A percentile compares a stretch with the other conserved stretches of the same genome.
phyloP scores from a whole-genome alignment of 1,284 basidiomycete genomes.

The Puccinia hordei region DNA sequence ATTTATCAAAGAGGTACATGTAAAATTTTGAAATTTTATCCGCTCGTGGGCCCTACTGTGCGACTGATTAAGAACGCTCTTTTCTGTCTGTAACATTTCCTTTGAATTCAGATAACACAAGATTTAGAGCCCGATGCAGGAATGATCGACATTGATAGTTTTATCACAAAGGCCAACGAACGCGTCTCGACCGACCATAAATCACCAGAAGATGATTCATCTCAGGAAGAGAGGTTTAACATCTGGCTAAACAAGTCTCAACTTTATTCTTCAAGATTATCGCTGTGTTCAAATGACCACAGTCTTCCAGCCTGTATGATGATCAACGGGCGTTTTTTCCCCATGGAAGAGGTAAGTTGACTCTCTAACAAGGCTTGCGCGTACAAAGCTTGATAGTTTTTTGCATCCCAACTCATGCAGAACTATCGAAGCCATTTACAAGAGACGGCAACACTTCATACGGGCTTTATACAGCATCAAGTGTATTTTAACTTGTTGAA shows the following conservation, averaged over 20 bases:
- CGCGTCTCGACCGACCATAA: neutral
- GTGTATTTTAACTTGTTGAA: conserved; percentile 69
- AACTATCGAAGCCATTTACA: conserved; percentile 67
- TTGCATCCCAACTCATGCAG: conserved; percentile 60
- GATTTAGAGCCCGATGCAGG: conserved; percentile 23
- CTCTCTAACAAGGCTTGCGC: neutral
- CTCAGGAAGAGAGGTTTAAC: conserved; percentile 2
- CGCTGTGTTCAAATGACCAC: conserved; percentile 37
- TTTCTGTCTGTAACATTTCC: neutral
- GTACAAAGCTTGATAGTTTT: neutral
- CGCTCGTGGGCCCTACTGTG: neutral
- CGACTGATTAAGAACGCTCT: too few species aligned
- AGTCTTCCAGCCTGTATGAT: conserved; percentile 64
- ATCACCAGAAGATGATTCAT: neutral
- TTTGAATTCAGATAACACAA: conserved; percentile 14
- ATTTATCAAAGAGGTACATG: conserved; percentile 40
- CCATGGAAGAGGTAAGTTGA: conserved; percentile 73
- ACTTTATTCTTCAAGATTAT: conserved; percentile 34
- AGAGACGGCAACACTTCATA: conserved; percentile 69
- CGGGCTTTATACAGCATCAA: conserved; percentile 74
- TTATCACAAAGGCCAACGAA: conserved; percentile 7
- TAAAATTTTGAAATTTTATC: too few species aligned
- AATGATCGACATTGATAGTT: conserved; percentile 20
- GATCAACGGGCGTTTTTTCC: conserved; percentile 81
- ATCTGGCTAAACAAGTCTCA: conserved; percentile 33